Percentiles rank a stretch among this genome's conserved stretches.
phyloP scores from a whole-genome alignment of 257 asterid species.

The Parsonsia alboflavescens region DNA sequence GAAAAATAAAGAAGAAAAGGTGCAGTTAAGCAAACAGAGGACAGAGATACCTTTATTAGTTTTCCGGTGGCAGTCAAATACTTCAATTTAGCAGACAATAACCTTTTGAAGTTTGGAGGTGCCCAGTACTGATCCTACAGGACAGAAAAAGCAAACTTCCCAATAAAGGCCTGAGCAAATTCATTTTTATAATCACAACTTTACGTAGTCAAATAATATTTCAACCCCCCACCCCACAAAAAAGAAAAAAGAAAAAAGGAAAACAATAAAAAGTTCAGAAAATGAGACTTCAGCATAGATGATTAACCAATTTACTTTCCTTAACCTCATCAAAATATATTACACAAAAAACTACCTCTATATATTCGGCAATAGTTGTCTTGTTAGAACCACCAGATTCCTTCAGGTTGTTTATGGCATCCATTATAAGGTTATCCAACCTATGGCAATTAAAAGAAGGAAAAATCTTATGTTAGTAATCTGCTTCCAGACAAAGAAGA shows the following conservation, averaged over 20 bases:
- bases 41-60: constrained; percentile 59
- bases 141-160: background rate
- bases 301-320: background rate
- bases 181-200: background rate
- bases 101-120: constrained; percentile 85
- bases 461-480: constrained; percentile 17
- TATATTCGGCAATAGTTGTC: constrained; percentile 76
- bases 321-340: background rate
- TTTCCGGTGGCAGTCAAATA: constrained; percentile 75
- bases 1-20: background rate
- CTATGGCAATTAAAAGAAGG: constrained; percentile 36
- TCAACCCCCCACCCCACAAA: no score
- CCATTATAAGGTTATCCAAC: constrained; percentile 89
- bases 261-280: background rate
- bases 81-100: constrained; percentile 78
- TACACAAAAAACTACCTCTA: constrained; percentile 50
- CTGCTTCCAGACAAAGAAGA: constrained; percentile 17
- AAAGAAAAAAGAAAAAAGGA: no score
- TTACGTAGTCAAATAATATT: background rate
- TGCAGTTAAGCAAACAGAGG: constrained; percentile 13
- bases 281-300: background rate
- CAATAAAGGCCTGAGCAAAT: background rate
- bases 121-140: constrained; percentile 87
- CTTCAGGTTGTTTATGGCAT: constrained; percentile 77
- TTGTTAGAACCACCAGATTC: constrained; percentile 87